Conservation (phyloP, 1,284 basidiomycete genomes). For the Microbotryum violaceum region DNA sequence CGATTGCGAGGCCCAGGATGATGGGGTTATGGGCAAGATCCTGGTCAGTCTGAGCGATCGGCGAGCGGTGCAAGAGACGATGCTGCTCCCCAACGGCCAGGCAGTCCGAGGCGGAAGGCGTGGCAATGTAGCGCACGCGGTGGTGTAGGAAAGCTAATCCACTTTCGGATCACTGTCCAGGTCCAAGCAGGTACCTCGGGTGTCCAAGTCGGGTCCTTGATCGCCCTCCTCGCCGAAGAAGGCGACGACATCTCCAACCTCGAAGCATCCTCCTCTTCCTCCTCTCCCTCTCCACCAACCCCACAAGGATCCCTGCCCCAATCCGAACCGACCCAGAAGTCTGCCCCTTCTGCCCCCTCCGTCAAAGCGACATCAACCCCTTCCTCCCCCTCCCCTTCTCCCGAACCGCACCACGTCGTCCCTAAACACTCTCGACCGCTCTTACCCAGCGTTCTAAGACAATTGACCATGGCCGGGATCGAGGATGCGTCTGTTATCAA, state of each 20-base stretch:
- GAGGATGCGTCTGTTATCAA: slow-evolving; percentile 40
- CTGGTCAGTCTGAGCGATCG: slow-evolving; percentile 19
- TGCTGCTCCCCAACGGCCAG: background rate
- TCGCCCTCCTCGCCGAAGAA: slow-evolving; percentile 44
- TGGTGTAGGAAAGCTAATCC: too few relatives aligned
- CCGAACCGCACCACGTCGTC: slow-evolving; percentile 11
- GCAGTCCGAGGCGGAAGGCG: too few relatives aligned
- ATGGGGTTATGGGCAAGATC: slow-evolving; percentile 44
- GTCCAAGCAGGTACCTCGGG: slow-evolving; percentile 38
- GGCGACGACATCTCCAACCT: slow-evolving; percentile 42
- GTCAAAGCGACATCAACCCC: background rate
- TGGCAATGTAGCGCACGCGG: too few relatives aligned
- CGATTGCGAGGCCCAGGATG: slow-evolving; percentile 45
- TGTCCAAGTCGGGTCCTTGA: slow-evolving; percentile 40
- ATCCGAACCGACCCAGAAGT: slow-evolving; percentile 20
- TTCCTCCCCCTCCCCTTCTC: slow-evolving; percentile 1
- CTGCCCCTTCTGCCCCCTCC: slow-evolving; percentile 28
- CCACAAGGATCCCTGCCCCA: background rate
- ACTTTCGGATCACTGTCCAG: background rate
- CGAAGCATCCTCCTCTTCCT: slow-evolving; percentile 25
- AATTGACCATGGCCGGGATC: slow-evolving; percentile 36
- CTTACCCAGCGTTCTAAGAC: slow-evolving; percentile 41
- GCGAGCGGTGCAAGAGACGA: too few relatives aligned
- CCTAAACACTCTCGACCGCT: slow-evolving; percentile 25
- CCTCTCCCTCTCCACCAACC: slow-evolving; percentile 6